Evolutionary conservation across 768 basidiomycete species (phyloP).

Genomic region (Gautieria morchelliformis): DNA sequence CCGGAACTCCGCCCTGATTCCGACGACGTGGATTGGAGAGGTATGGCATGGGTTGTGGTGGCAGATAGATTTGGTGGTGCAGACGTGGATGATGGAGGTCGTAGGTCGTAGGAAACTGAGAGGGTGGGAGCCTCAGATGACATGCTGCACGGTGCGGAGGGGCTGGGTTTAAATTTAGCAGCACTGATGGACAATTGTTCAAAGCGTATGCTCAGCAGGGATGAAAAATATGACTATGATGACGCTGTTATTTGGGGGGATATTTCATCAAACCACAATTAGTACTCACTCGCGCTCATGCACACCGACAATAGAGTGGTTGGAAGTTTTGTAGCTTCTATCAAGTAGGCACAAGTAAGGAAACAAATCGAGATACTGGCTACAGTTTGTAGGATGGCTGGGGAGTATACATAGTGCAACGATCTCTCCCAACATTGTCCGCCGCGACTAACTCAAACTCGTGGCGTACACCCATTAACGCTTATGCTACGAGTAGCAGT

Average conservation of each 20-base stretch:
- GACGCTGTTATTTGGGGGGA: too few relatives aligned
- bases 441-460: neutral
- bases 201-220: too few relatives aligned
- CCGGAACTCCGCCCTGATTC: constrained; percentile 19
- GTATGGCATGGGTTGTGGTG: constrained; percentile 14
- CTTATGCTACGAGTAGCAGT: neutral
- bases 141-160: too few relatives aligned
- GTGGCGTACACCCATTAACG: neutral
- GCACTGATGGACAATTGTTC: too few relatives aligned
- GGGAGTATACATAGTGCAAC: neutral
- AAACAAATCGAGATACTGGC: constrained; percentile 1
- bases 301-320: too few relatives aligned
- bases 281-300: too few relatives aligned
- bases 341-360: neutral
- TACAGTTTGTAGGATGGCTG: neutral
- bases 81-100: constrained; percentile 28
- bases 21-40: constrained; percentile 14
- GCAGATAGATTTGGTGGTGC: constrained; percentile 15
- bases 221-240: too few relatives aligned
- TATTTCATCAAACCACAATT: too few relatives aligned
- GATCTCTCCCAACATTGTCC: neutral
- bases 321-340: too few relatives aligned
- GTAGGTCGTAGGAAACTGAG: constrained; percentile 34
- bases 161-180: too few relatives aligned
- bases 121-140: constrained; percentile 12